Base-by-base conservation (phyloP, 352 stramenopile genomes). In the Pythium coloratum region DNA sequence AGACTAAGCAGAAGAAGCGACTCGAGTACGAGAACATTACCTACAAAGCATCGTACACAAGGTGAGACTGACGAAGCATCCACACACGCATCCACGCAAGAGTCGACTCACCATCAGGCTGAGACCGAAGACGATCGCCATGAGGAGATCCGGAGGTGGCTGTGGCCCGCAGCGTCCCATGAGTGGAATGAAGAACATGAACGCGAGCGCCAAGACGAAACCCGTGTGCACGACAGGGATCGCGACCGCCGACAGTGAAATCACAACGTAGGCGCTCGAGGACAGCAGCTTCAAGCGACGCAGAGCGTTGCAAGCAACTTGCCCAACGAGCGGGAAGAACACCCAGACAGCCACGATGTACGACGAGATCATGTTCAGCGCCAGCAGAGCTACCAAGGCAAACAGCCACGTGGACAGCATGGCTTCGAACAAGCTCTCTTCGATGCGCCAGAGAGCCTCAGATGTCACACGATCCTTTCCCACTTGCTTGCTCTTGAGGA, bases 171-270 rank as follows among this genome's bases (percentile, higher is more conserved):
- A 81, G 62, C 85, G 81, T 1, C 85, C 85, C 44, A 94, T 76
- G 30, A 94, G 73, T 30, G 85, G 85, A 32, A 94, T 80, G 62
- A 91, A 91, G 62, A 94, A 91, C 69, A 82, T 81, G 61, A 91
- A 73, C 33, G 77, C 80, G 18, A 91, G 75, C 32, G 78, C 71
- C 46, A 88, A 78, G 24, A 75, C 78, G 59, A 76, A 81, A 56
- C 81, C 77, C 3, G 70, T 88, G 71, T 91, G 82, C 26, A 91
- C 62, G 51, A 91, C 77, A 8, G 85, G 83, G 28, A 91, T 69
- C 13, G 78, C 74, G 18, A 86, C 71, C 2, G 81, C 73, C 13
- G 62, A 60, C 9, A 93, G 68, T 36, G 79, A 84, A 34, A 89
- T 67, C 40, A 65, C 69, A 32, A 91, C 65, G 70, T 89, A 91